phyloP scores from a whole-genome alignment of 306 rosid genomes.

The Hylodesmum podocarpum region DNA sequence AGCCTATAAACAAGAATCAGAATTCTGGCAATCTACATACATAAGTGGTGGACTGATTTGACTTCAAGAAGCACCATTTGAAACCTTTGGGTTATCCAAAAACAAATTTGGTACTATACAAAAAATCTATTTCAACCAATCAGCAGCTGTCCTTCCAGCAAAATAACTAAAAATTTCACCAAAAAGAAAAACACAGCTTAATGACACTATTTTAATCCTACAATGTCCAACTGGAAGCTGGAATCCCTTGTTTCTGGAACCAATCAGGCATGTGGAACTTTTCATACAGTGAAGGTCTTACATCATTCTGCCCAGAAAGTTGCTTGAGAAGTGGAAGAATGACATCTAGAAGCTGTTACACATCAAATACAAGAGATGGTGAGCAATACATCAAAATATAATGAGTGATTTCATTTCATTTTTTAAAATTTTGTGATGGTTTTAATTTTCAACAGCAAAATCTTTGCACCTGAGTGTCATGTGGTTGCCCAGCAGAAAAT shows the following conservation, averaged over 20 bases:
- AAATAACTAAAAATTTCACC: constrained; percentile 35
- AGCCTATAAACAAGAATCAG: constrained; percentile 47
- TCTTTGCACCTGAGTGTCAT: constrained; percentile 72
- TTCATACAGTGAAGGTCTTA: constrained; percentile 67
- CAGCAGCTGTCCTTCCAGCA: constrained; percentile 35
- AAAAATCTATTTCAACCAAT: constrained; percentile 27
- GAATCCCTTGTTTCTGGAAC: constrained; percentile 88
- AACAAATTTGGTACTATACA: constrained; percentile 48
- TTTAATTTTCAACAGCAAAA: not conserved
- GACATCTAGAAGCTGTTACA: constrained; percentile 76
- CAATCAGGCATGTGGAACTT: constrained; percentile 92
- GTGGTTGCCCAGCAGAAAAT: constrained; percentile 79
- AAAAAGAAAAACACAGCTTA: not conserved
- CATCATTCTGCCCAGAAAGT: constrained; percentile 69
- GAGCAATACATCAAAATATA: constrained; percentile 8
- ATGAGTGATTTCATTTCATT: not conserved
- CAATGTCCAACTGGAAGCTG: constrained; percentile 51
- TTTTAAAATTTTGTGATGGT: not conserved
- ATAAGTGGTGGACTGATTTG: constrained; percentile 27
- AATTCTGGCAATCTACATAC: constrained; percentile 39
- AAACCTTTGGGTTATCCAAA: constrained; percentile 35
- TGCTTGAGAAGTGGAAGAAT: constrained; percentile 86
- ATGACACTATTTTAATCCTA: constrained; percentile 28
- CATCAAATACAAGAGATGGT: constrained; percentile 25
- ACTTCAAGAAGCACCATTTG: constrained; percentile 40